A percentile compares a stretch with the other conserved stretches of the same genome.
These are phyloP conservation scores for Picocystis sp. DNA, from an alignment of 163 green algal species.

Conservation along the genomic window DNA sequence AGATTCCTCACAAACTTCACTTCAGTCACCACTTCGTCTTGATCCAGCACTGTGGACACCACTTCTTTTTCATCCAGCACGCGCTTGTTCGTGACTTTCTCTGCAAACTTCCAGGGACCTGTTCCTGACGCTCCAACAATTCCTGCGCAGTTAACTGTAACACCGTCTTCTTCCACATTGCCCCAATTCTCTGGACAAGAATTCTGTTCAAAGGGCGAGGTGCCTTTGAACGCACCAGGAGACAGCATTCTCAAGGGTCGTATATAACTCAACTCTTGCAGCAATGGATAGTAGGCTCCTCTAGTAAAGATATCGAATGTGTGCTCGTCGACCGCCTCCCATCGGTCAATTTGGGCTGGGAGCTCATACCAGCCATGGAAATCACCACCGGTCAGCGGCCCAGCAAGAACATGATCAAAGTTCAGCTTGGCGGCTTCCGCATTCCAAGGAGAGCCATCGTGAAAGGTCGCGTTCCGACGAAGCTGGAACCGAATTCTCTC, in stretches of 20 bases:
- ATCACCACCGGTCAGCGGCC: slow-evolving; percentile 1
- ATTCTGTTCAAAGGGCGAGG: slow-evolving; percentile 7
- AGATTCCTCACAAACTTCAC: slow-evolving; percentile 10
- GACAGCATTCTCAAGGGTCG: slow-evolving; percentile 10
- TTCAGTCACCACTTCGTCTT: no score
- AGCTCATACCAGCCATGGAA: slow-evolving; percentile 11
- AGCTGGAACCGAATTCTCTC: slow-evolving; percentile 11
- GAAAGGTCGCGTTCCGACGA: slow-evolving; percentile 11
- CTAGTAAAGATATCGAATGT: slow-evolving; percentile 11
- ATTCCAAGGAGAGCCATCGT: slow-evolving; percentile 10
- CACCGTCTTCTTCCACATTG: not conserved
- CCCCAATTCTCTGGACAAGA: slow-evolving; percentile 9
- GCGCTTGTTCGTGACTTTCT: no score
- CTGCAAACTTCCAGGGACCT: slow-evolving; percentile 3
- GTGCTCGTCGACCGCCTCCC: slow-evolving; percentile 6
- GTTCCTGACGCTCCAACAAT: slow-evolving; percentile 3
- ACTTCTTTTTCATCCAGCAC: no score
- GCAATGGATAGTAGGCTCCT: slow-evolving; percentile 8
- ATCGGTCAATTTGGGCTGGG: slow-evolving; percentile 4
- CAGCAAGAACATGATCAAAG: slow-evolving; percentile 13
- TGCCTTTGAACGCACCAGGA: slow-evolving; percentile 3
- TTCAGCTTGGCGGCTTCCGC: slow-evolving; percentile 12
- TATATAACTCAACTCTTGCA: slow-evolving; percentile 14
- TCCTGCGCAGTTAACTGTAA: slow-evolving; percentile 6
- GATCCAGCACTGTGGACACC: no score